Evolutionary conservation across 2,329 filamentous ascomycete species (phyloP).

Genomic region (Endocalyx cinctus): DNA sequence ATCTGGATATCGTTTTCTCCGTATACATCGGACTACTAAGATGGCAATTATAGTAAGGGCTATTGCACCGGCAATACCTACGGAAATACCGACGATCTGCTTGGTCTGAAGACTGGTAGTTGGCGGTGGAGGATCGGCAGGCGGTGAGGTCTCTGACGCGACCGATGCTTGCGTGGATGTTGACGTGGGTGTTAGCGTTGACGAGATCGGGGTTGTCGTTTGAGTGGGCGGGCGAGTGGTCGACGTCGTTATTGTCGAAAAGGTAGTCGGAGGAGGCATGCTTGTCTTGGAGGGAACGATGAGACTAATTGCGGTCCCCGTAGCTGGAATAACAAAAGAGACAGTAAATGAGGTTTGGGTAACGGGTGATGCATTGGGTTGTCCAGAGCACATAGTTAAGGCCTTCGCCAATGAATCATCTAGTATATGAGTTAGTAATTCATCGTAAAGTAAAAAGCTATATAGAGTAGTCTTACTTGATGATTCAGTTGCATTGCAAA

Average conservation of each 20-base stretch:
- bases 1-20: constrained; percentile 35
- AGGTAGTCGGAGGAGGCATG: constrained; percentile 2
- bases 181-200: constrained; percentile 6
- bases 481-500: too few species aligned
- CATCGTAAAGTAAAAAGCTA: constrained; percentile 10
- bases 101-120: constrained; percentile 27
- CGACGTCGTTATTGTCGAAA: constrained; percentile 10
- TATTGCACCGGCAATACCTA: constrained; percentile 48
- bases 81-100: constrained; percentile 54
- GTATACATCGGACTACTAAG: constrained; percentile 36
- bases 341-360: constrained; percentile 57
- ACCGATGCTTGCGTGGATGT: constrained; percentile 2
- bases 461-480: too few species aligned
- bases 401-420: constrained; percentile 28
- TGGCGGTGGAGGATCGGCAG: constrained; percentile 4
- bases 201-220: constrained; percentile 9
- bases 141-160: constrained; percentile 6
- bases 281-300: constrained; percentile 7
- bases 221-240: constrained; percentile 8
- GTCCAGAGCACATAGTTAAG: constrained; percentile 54
- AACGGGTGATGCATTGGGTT: constrained; percentile 46
- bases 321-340: constrained; percentile 40
- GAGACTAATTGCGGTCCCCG: constrained; percentile 9
- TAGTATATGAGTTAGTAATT: constrained; percentile 13
- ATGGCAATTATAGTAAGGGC: constrained; percentile 45